Evolutionary conservation across 2,329 filamentous ascomycete species (phyloP).

Genomic region (Onygenales sp.): DNA sequence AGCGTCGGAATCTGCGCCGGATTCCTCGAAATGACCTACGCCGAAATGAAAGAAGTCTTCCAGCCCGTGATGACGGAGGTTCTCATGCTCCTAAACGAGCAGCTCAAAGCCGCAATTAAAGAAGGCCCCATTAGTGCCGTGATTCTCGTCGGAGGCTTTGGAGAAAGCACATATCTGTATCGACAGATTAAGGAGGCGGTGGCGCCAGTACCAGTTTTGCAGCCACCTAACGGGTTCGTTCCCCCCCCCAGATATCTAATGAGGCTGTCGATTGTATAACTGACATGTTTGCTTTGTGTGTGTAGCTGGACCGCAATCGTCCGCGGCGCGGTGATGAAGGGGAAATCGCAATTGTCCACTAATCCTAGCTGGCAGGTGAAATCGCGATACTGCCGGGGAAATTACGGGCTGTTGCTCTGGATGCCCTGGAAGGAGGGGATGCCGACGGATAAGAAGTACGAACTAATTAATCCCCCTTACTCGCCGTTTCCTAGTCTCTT

Average conservation of each 20-base stretch:
- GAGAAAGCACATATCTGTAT: conserved; percentile 1
- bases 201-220: not conserved
- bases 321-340: conserved; percentile 1
- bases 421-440: conserved; percentile 1
- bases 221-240: not conserved
- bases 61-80: not conserved
- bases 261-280: not conserved
- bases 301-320: conserved; percentile 1
- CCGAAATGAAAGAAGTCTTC: conserved; percentile 2
- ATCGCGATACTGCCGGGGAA: conserved; percentile 1
- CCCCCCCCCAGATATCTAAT: not conserved
- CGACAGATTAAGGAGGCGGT: conserved; percentile 1
- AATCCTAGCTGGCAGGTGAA: not conserved
- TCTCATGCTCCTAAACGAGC: not conserved
- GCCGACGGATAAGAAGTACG: conserved; percentile 2
- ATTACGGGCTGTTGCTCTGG: conserved; percentile 1
- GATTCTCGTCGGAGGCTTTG: conserved; percentile 2
- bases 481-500: not conserved
- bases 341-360: conserved; percentile 1
- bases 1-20: conserved; percentile 1
- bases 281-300: not conserved
- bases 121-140: conserved; percentile 1
- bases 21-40: conserved; percentile 1
- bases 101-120: not conserved
- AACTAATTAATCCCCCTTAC: not conserved